These are phyloP conservation scores for Aspergillus indologenus DNA, from an alignment of 495 filamentous ascomycete genomes.

Conservation along the genomic window DNA sequence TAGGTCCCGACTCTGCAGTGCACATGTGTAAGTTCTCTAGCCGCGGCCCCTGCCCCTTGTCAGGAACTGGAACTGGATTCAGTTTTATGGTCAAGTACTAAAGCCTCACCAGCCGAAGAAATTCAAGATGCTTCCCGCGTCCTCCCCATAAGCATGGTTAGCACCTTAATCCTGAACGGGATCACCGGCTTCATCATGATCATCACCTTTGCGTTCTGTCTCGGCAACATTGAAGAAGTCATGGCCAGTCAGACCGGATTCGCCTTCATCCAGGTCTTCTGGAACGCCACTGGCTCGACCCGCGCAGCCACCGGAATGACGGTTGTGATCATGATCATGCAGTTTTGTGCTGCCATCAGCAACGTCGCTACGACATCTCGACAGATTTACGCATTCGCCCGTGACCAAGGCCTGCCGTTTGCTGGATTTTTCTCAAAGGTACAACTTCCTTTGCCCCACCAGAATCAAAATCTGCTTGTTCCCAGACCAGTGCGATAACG, in stretches of 20 bases:
- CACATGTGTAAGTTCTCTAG: slow-evolving; percentile 30
- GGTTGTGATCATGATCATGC: slow-evolving; percentile 42
- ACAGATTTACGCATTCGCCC: slow-evolving; percentile 54
- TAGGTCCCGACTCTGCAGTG: slow-evolving; percentile 33
- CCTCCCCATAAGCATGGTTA: slow-evolving; percentile 46
- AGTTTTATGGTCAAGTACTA: background rate
- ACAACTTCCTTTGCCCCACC: slow-evolving; percentile 13
- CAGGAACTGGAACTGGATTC: background rate
- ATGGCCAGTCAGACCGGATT: slow-evolving; percentile 38
- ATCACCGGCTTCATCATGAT: slow-evolving; percentile 48
- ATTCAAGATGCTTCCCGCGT: slow-evolving; percentile 43
- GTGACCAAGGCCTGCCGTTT: slow-evolving; percentile 52
- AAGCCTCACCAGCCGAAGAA: slow-evolving; percentile 46
- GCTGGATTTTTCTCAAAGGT: slow-evolving; percentile 43
- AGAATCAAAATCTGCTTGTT: too few species aligned
- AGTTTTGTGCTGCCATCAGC: slow-evolving; percentile 40
- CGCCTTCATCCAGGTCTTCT: slow-evolving; percentile 52
- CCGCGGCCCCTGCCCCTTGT: background rate
- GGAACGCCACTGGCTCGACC: slow-evolving; percentile 37
- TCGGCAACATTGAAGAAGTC: slow-evolving; percentile 38
- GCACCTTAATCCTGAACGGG: slow-evolving; percentile 48
- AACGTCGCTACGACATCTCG: slow-evolving; percentile 50
- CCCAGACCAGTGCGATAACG: too few species aligned
- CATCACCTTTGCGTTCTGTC: slow-evolving; percentile 47
- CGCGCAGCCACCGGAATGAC: slow-evolving; percentile 44